Evolutionary conservation across 176 grass and related monocot genomes (phyloP).

Genomic region (Dendrocalamus sinicus): DNA sequence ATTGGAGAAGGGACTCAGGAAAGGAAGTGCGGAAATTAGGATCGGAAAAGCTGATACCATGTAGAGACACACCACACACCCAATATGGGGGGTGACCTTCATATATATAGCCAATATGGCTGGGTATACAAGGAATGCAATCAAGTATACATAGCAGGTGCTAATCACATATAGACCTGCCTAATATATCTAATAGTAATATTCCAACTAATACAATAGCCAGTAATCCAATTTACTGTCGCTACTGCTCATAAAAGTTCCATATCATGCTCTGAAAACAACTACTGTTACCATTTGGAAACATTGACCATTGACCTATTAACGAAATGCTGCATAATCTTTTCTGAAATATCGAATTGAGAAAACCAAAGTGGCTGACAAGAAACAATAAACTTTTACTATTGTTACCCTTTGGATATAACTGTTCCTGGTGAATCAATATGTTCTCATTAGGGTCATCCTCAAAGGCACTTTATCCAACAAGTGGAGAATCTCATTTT

Average conservation of each 20-base stretch:
- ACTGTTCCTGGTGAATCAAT: constrained; percentile 14
- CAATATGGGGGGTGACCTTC: too few species aligned
- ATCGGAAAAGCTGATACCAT: too few species aligned
- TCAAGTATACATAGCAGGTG: too few species aligned
- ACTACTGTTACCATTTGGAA: not conserved
- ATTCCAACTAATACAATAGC: not conserved
- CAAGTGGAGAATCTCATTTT: not conserved
- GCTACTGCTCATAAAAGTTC: not conserved
- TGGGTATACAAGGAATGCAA: too few species aligned
- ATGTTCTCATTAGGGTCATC: not conserved
- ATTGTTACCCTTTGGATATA: constrained; percentile 8
- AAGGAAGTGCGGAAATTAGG: too few species aligned
- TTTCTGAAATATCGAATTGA: constrained; percentile 2
- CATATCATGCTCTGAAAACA: constrained; percentile 23
- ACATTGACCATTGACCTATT: not conserved
- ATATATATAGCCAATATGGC: too few species aligned
- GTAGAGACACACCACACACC: too few species aligned
- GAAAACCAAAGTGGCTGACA: not conserved
- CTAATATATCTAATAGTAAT: too few species aligned
- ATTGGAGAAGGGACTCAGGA: too few species aligned
- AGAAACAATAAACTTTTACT: not conserved
- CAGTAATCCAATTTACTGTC: constrained; percentile 3
- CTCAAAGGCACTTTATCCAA: constrained; percentile 16
- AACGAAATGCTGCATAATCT: constrained; percentile 1
- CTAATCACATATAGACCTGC: too few species aligned